Percentiles rank a stretch among this genome's conserved stretches.
These are phyloP conservation scores for Scutellaria baicalensis DNA, from an alignment of 257 asterid genomes.

Conservation along the genomic window DNA sequence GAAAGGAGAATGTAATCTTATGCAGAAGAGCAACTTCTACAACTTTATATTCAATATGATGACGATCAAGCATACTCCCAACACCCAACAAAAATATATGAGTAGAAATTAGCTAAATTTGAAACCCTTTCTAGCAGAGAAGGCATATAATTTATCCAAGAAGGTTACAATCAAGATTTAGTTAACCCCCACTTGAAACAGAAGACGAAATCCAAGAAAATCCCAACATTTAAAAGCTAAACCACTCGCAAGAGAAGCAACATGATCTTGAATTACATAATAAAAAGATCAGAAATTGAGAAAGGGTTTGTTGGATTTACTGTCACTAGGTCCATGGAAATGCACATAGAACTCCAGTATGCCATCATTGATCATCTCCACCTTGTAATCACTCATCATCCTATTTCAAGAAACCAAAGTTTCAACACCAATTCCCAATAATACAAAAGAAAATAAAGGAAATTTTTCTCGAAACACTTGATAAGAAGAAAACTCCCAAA, in stretches of 20 bases:
- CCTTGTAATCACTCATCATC: slow-evolving; percentile 99
- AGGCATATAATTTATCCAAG: no score
- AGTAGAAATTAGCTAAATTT: neutral
- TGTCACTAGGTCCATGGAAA: slow-evolving; percentile 84
- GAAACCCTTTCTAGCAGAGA: neutral
- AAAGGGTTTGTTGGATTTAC: slow-evolving; percentile 36
- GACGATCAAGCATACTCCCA: neutral
- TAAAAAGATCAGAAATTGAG: slow-evolving; percentile 14
- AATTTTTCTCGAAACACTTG: neutral
- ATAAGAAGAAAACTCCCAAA: neutral
- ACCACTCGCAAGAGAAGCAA: slow-evolving; percentile 3
- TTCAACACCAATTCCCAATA: neutral
- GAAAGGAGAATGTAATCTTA: neutral
- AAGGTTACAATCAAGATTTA: no score
- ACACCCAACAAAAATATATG: neutral
- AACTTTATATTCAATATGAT: slow-evolving; percentile 3
- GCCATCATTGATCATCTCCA: slow-evolving; percentile 90
- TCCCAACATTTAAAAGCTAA: slow-evolving; percentile 10
- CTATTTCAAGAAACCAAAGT: slow-evolving; percentile 30
- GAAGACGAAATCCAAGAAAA: slow-evolving; percentile 2
- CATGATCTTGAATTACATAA: neutral
- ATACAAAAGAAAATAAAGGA: neutral
- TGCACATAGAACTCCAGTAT: slow-evolving; percentile 88
- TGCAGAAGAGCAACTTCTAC: neutral
- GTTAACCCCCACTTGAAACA: neutral